These are phyloP conservation scores for Brassica incana DNA, from an alignment of 345 rosid species.

Conservation along the genomic window DNA sequence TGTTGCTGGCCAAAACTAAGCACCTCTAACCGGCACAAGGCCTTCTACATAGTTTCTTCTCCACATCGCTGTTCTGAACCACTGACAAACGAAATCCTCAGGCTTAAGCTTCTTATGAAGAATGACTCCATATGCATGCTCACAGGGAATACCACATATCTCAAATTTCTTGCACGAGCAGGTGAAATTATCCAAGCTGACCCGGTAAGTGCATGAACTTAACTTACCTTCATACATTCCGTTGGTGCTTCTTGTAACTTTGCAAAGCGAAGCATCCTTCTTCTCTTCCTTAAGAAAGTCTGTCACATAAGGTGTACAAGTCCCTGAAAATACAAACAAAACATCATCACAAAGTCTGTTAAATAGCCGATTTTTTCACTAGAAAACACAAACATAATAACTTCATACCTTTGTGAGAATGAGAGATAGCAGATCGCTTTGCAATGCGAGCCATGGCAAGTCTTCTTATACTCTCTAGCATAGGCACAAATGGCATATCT, in stretches of 20 bases:
- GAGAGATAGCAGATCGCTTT: neutral
- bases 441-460: neutral
- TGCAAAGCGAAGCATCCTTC: no score
- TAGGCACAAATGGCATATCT: neutral
- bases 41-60: neutral
- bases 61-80: neutral
- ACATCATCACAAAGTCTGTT: no score
- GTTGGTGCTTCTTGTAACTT: neutral
- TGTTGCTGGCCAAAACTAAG: neutral
- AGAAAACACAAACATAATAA: neutral
- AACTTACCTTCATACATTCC: neutral
- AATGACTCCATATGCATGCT: neutral
- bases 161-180: neutral
- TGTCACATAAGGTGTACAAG: neutral
- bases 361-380: no score
- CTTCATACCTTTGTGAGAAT: neutral
- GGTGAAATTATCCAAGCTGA: neutral
- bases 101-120: neutral
- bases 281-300: neutral
- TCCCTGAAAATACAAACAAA: neutral
- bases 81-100: neutral
- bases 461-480: neutral
- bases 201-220: neutral
- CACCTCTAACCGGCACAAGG: neutral
- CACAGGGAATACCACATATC: neutral